Percentiles rank a stretch among this genome's conserved stretches.
Conservation (phyloP, 306 rosid species). For the Trifolium subterraneum region DNA sequence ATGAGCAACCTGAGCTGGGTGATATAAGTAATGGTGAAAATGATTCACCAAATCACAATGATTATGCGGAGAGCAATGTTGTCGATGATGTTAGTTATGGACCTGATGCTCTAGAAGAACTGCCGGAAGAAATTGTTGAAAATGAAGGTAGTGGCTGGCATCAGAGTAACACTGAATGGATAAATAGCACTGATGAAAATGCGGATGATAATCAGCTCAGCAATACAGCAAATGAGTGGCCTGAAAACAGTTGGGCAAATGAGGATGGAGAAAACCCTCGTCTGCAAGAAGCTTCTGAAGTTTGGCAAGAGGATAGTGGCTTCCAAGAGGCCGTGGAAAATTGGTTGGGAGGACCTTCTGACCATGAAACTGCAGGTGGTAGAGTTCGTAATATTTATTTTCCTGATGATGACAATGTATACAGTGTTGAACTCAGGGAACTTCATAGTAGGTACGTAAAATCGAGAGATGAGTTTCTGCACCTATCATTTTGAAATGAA, state of each 20-base stretch:
- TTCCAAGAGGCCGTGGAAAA: conserved; percentile 78
- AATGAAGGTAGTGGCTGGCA: conserved; percentile 56
- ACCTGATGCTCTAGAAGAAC: conserved; percentile 54
- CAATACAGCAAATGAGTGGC: conserved; percentile 57
- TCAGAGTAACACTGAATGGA: conserved; percentile 56
- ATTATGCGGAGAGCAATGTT: conserved; percentile 40
- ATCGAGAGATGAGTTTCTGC: conserved; percentile 22
- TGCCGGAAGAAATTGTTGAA: conserved; percentile 50
- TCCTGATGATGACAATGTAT: conserved; percentile 81
- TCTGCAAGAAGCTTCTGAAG: conserved; percentile 63
- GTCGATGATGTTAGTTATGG: conserved; percentile 49
- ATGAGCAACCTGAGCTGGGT: conserved; percentile 52
- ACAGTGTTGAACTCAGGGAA: conserved; percentile 82
- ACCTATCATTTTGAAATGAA: conserved; percentile 9
- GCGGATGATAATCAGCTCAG: conserved; percentile 53
- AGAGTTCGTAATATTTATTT: conserved; percentile 62
- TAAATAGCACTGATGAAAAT: conserved; percentile 44
- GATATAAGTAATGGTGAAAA: conserved; percentile 40
- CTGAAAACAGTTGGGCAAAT: conserved; percentile 50
- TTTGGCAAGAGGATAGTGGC: conserved; percentile 67
- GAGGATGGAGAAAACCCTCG: conserved; percentile 60
- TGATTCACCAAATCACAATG: conserved; percentile 34
- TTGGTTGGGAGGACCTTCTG: conserved; percentile 78
- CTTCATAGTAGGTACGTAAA: conserved; percentile 74
- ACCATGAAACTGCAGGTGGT: conserved; percentile 54